These are phyloP conservation scores for Lepidium africanum DNA, from an alignment of 345 rosid species.

Conservation along the genomic window DNA sequence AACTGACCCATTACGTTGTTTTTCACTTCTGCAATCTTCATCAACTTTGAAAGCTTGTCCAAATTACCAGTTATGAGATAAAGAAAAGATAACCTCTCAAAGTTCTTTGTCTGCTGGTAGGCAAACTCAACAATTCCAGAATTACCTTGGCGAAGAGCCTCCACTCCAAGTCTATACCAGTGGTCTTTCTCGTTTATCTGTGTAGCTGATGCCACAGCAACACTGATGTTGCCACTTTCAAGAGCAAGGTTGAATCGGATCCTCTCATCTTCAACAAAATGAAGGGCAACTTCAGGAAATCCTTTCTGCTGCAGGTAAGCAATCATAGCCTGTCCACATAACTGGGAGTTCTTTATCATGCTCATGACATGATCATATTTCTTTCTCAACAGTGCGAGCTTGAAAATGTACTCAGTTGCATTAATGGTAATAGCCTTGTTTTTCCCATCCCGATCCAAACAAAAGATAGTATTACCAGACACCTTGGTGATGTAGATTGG, in stretches of 20 bases:
- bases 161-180: conserved; percentile 91
- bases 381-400: conserved; percentile 63
- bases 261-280: conserved; percentile 85
- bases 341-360: conserved; percentile 81
- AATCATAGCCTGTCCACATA: conserved; percentile 86
- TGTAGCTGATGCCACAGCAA: conserved; percentile 95
- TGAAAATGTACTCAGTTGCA: conserved; percentile 79
- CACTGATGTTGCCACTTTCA: conserved; percentile 91
- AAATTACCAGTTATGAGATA: conserved; percentile 82
- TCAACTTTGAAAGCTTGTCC: conserved; percentile 83
- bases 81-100: conserved; percentile 90
- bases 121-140: conserved; percentile 89
- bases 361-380: conserved; percentile 77
- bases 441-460: conserved; percentile 89
- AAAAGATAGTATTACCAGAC: conserved; percentile 54
- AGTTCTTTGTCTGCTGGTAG: conserved; percentile 92
- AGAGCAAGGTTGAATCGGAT: conserved; percentile 80
- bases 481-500: conserved; percentile 84
- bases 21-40: conserved; percentile 90
- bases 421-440: conserved; percentile 48
- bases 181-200: conserved; percentile 92
- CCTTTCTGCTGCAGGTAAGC: conserved; percentile 89
- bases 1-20: conserved; percentile 96
- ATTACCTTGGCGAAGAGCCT: conserved; percentile 98
- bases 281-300: conserved; percentile 89